Conservation (phyloP, 805 yeast genomes). For the Priceomyces haplophilus region DNA sequence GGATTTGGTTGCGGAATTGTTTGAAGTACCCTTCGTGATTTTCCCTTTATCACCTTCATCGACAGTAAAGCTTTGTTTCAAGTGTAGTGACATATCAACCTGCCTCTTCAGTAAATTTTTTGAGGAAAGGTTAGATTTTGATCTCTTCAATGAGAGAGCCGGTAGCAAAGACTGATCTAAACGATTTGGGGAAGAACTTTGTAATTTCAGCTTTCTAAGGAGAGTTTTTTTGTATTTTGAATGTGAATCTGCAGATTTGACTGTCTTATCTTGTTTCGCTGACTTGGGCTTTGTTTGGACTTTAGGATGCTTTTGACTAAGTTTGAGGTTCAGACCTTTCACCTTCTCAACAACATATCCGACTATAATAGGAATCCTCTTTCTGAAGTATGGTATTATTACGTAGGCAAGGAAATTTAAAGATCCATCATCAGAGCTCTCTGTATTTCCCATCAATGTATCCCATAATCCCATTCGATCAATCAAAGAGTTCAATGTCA, state of each 20-base stretch:
- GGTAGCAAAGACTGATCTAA: constrained; percentile 25
- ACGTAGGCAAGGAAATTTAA: constrained; percentile 51
- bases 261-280: neutral
- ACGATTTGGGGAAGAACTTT: constrained; percentile 14
- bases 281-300: neutral
- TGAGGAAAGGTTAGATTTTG: constrained; percentile 39
- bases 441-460: constrained; percentile 34
- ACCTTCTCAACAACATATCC: constrained; percentile 45
- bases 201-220: constrained; percentile 8
- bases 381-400: constrained; percentile 51
- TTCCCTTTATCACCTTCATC: constrained; percentile 1
- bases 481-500: constrained; percentile 40
- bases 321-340: constrained; percentile 45
- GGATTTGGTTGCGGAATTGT: constrained; percentile 14
- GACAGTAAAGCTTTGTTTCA: constrained; percentile 5
- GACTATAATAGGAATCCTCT: constrained; percentile 46
- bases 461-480: constrained; percentile 58
- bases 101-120: constrained; percentile 38
- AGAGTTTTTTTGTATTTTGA: constrained; percentile 12
- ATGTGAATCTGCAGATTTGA: neutral
- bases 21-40: neutral
- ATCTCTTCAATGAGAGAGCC: constrained; percentile 34
- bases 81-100: constrained; percentile 33
- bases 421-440: constrained; percentile 37
- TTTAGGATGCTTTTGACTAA: constrained; percentile 7